Conservation (phyloP, 1,284 basidiomycete species). For the Macrocybe sp. region DNA sequence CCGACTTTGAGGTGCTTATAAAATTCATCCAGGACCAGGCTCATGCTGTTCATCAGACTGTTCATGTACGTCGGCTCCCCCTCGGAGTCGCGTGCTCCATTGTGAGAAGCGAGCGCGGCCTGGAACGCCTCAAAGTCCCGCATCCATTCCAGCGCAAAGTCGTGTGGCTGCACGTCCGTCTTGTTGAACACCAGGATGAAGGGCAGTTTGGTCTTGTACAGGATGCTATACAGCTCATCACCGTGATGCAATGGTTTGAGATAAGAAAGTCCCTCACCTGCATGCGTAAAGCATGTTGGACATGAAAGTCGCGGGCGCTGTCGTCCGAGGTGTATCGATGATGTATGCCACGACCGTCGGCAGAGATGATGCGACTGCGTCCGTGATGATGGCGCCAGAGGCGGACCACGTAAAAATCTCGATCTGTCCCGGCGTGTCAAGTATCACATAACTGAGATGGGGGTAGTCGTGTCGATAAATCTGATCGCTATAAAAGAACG, state of each 20-base stretch:
- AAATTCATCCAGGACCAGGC: slow-evolving; percentile 96
- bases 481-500: slow-evolving; percentile 1
- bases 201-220: slow-evolving; percentile 97
- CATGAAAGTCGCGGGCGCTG: slow-evolving; percentile 98
- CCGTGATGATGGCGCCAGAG: slow-evolving; percentile 97
- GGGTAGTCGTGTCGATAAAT: too few relatives aligned
- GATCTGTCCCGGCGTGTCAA: slow-evolving; percentile 99
- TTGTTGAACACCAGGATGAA: slow-evolving; percentile 99
- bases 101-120: slow-evolving; percentile 60
- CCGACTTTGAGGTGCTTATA: slow-evolving; percentile 91
- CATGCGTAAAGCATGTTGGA: slow-evolving; percentile 99
- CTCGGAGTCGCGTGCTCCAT: slow-evolving; percentile 67
- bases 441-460: slow-evolving; percentile 73
- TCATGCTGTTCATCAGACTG: slow-evolving; percentile 99
- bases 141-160: slow-evolving; percentile 98
- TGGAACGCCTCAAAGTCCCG: slow-evolving; percentile 92
- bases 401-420: slow-evolving; percentile 99
- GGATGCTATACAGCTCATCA: slow-evolving; percentile 54
- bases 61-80: slow-evolving; percentile 98
- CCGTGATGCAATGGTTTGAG: slow-evolving; percentile 1
- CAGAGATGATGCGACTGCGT: slow-evolving; percentile 90
- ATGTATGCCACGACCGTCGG: slow-evolving; percentile 96
- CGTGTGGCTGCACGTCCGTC: slow-evolving; percentile 86
- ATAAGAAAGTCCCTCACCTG: slow-evolving; percentile 48
- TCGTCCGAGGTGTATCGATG: slow-evolving; percentile 95